phyloP scores from a whole-genome alignment of 2,329 filamentous ascomycete genomes.

The Hawksworthiomyces lignivorus region DNA sequence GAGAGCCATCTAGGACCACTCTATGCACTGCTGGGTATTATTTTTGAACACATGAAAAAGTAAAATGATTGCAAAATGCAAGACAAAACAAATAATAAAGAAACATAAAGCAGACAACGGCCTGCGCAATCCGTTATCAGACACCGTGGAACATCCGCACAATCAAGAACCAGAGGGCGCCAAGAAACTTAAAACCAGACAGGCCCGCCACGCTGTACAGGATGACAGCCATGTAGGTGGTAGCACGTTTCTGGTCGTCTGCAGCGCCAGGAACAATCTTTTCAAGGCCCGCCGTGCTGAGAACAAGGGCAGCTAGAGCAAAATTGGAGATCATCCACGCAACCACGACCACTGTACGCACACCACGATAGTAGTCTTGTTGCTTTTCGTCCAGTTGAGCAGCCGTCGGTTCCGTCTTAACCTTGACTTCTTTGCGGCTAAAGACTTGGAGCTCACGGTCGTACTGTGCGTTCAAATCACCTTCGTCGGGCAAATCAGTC shows the following conservation, averaged over 20 bases:
- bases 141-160: conserved; percentile 76
- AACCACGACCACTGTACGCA: conserved; percentile 83
- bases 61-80: background rate
- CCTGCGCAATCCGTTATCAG: conserved; percentile 19
- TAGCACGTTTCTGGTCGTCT: conserved; percentile 50
- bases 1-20: conserved; percentile 1
- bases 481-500: conserved; percentile 91
- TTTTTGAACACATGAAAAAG: conserved; percentile 5
- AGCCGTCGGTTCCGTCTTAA: conserved; percentile 53
- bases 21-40: conserved; percentile 12
- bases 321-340: conserved; percentile 98
- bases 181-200: conserved; percentile 78
- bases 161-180: conserved; percentile 86
- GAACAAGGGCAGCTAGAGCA: conserved; percentile 74
- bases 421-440: conserved; percentile 62
- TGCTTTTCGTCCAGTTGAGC: conserved; percentile 66
- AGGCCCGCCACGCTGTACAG: conserved; percentile 83
- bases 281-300: conserved; percentile 78
- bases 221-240: conserved; percentile 79
- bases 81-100: background rate
- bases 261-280: conserved; percentile 45
- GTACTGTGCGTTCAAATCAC: conserved; percentile 91
- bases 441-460: conserved; percentile 75
- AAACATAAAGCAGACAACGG: background rate
- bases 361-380: conserved; percentile 97